phyloP scores from a whole-genome alignment of 2,329 filamentous ascomycete genomes.

The Aspergillus sp. region DNA sequence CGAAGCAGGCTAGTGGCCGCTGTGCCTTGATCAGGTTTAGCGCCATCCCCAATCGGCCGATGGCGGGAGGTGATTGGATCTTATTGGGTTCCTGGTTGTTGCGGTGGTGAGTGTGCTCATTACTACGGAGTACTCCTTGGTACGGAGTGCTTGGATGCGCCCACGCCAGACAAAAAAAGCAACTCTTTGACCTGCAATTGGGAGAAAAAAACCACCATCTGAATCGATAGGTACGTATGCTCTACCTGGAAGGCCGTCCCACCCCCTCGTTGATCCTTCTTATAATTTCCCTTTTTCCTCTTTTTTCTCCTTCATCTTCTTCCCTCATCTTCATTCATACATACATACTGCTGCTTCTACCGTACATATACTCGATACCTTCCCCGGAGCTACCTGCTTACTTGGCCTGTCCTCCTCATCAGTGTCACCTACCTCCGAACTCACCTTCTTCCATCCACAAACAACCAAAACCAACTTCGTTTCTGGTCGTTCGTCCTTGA shows the following conservation, averaged over 20 bases:
- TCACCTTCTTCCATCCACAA: too few relatives aligned
- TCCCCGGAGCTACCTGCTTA: neutral
- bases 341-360: neutral
- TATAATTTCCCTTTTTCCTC: neutral
- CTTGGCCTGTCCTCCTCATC: neutral
- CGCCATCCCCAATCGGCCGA: neutral
- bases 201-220: neutral
- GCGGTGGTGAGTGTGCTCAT: conserved; percentile 8
- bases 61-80: neutral
- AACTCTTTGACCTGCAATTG: conserved; percentile 1
- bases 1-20: conserved; percentile 10
- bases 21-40: conserved; percentile 2
- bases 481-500: conserved; percentile 13
- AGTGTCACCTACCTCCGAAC: neutral
- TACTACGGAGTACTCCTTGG: conserved; percentile 12
- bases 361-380: neutral
- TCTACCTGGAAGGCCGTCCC: neutral
- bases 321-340: neutral
- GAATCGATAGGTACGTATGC: neutral
- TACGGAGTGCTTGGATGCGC: neutral
- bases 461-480: too few relatives aligned
- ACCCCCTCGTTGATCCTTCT: neutral
- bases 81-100: conserved; percentile 6
- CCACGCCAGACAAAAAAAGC: neutral
- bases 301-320: neutral